Evolutionary conservation across 257 asterid species (phyloP).

Genomic region (Rauvolfia tetraphylla): DNA sequence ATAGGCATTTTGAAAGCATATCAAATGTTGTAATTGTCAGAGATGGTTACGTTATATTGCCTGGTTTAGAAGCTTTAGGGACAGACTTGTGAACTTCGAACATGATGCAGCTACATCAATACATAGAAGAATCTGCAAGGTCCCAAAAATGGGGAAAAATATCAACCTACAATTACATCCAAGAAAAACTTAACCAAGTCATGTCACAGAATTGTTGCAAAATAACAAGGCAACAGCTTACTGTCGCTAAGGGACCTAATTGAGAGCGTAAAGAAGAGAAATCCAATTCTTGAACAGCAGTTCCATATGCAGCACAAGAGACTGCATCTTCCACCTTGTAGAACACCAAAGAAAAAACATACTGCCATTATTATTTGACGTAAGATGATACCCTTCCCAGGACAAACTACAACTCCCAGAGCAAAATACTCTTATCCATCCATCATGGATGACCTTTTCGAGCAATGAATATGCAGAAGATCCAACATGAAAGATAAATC

Average conservation of each 20-base stretch:
- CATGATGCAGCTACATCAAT: conserved; percentile 88
- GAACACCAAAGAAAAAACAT: conserved; percentile 13
- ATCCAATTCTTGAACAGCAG: conserved; percentile 69
- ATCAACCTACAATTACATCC: conserved; percentile 28
- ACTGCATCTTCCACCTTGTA: conserved; percentile 83
- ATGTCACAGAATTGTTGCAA: conserved; percentile 22
- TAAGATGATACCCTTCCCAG: background rate
- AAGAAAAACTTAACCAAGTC: conserved; percentile 24
- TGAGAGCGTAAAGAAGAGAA: conserved; percentile 72
- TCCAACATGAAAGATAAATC: background rate
- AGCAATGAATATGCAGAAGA: background rate
- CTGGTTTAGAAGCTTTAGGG: conserved; percentile 83
- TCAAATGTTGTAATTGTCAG: conserved; percentile 1
- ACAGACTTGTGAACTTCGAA: conserved; percentile 67
- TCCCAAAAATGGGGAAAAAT: conserved; percentile 10
- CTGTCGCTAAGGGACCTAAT: conserved; percentile 93
- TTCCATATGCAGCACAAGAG: conserved; percentile 81
- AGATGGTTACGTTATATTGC: conserved; percentile 38
- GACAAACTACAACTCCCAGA: background rate
- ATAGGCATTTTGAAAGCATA: background rate
- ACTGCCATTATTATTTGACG: background rate
- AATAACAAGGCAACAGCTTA: conserved; percentile 33
- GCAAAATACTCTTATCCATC: background rate
- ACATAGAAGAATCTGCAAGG: conserved; percentile 80
- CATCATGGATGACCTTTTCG: background rate